A percentile compares a stretch with the other conserved stretches of the same genome.
These are phyloP conservation scores for Coemansia asiatica DNA, from an alignment of 192 early-diverging fungal species.

Conservation along the genomic window DNA sequence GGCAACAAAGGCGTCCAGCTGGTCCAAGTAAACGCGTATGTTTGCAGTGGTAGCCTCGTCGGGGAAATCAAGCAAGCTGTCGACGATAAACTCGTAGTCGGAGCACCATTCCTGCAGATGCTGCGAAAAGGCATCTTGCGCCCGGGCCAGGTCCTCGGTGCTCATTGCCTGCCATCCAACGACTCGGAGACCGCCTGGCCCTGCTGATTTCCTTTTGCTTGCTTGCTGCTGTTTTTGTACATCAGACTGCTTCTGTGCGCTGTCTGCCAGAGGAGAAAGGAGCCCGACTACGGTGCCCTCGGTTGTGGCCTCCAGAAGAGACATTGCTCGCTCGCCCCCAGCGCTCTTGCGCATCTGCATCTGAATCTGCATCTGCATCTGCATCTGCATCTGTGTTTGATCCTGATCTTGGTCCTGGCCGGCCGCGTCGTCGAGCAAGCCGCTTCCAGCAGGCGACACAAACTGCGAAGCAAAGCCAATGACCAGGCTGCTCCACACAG, in stretches of 20 bases:
- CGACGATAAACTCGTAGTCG: constrained; percentile 50
- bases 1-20: constrained; percentile 36
- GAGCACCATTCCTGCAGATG: constrained; percentile 31
- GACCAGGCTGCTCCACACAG: constrained; percentile 48
- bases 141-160: constrained; percentile 19
- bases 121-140: constrained; percentile 30
- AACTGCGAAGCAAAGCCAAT: constrained; percentile 56
- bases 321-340: constrained; percentile 27
- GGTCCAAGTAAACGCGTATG: constrained; percentile 21
- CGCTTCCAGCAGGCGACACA: constrained; percentile 47
- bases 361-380: not conserved
- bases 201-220: not conserved
- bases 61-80: constrained; percentile 38
- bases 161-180: constrained; percentile 52
- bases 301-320: constrained; percentile 46
- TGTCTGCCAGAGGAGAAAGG: constrained; percentile 37
- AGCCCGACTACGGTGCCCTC: constrained; percentile 48
- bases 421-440: constrained; percentile 22
- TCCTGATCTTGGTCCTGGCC: not conserved
- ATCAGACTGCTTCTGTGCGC: constrained; percentile 2
- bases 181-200: constrained; percentile 14
- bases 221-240: constrained; percentile 4
- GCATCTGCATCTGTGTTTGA: not conserved
- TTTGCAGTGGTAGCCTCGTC: constrained; percentile 25
- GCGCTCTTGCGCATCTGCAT: not conserved